Evolutionary conservation across 2,329 filamentous ascomycete species (phyloP).

Genomic region (Fusarium nanum): DNA sequence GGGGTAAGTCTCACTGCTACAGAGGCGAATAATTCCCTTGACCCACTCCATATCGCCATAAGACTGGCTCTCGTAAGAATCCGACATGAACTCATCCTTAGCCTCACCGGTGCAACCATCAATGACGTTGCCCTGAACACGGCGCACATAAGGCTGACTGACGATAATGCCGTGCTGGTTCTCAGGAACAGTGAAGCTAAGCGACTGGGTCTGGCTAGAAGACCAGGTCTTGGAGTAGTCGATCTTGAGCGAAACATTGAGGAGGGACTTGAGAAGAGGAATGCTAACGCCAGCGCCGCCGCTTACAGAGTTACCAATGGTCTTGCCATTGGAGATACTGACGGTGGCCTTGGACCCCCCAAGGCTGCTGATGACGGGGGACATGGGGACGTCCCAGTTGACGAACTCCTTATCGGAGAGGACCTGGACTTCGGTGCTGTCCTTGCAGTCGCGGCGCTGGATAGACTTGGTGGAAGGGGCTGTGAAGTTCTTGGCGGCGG

Average conservation of each 20-base stretch:
- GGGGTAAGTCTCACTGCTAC: conserved; percentile 38
- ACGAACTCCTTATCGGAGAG: conserved; percentile 37
- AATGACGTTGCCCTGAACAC: conserved; percentile 30
- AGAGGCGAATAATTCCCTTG: conserved; percentile 41
- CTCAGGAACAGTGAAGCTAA: conserved; percentile 28
- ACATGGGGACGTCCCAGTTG: conserved; percentile 43
- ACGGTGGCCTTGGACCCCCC: conserved; percentile 28
- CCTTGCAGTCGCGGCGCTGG: conserved; percentile 24
- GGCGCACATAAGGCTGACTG: conserved; percentile 42
- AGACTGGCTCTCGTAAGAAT: conserved; percentile 32
- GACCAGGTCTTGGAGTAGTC: conserved; percentile 32
- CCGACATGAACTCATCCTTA: conserved; percentile 25
- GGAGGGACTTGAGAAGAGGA: conserved; percentile 8
- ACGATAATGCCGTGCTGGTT: conserved; percentile 38
- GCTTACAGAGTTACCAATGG: conserved; percentile 30
- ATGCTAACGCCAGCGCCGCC: conserved; percentile 11
- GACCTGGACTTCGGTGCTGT: conserved; percentile 39
- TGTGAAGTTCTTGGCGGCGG: background rate
- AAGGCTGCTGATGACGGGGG: conserved; percentile 38
- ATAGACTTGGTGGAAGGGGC: background rate
- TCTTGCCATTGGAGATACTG: conserved; percentile 23
- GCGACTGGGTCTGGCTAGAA: conserved; percentile 28
- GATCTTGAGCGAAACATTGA: conserved; percentile 21
- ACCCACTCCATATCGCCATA: conserved; percentile 40
- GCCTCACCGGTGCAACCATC: conserved; percentile 32